Conservation (phyloP, 164 flowering plant genomes). For the Cinnamomum micranthum region DNA sequence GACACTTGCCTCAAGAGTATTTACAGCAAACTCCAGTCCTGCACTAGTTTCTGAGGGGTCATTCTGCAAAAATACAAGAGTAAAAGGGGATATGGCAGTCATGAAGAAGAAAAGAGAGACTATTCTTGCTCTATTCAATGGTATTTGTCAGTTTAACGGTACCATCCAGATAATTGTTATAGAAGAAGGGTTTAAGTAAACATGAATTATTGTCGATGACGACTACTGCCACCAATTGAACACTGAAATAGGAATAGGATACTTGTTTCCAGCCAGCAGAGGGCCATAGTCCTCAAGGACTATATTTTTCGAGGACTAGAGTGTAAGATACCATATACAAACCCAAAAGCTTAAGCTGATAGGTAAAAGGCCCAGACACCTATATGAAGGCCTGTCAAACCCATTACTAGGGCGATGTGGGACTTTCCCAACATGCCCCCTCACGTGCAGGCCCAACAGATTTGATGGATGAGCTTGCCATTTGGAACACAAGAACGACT, state of each 20-base stretch:
- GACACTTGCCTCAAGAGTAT: constrained; percentile 60
- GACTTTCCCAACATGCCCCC: neutral
- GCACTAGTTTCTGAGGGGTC: constrained; percentile 94
- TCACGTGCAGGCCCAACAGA: neutral
- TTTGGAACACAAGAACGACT: too few relatives aligned
- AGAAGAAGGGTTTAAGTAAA: neutral
- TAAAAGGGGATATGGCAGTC: neutral
- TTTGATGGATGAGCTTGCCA: too few relatives aligned
- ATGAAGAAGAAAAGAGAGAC: neutral
- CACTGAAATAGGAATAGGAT: neutral
- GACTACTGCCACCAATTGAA: neutral
- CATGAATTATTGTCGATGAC: neutral
- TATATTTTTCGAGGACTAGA: neutral
- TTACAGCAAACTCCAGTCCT: constrained; percentile 92
- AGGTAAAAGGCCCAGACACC: too few relatives aligned
- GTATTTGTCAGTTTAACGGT: neutral
- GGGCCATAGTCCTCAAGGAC: neutral
- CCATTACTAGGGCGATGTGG: too few relatives aligned
- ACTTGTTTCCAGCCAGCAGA: neutral
- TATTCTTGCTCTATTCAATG: neutral
- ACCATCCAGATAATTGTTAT: neutral
- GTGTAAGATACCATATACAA: neutral
- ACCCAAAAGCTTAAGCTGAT: too few relatives aligned
- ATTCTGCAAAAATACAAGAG: constrained; percentile 41
- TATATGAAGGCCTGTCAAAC: too few relatives aligned